Evolutionary conservation across 2,329 filamentous ascomycete genomes (phyloP).

Genomic region (Cucurbitaria berberidis): DNA sequence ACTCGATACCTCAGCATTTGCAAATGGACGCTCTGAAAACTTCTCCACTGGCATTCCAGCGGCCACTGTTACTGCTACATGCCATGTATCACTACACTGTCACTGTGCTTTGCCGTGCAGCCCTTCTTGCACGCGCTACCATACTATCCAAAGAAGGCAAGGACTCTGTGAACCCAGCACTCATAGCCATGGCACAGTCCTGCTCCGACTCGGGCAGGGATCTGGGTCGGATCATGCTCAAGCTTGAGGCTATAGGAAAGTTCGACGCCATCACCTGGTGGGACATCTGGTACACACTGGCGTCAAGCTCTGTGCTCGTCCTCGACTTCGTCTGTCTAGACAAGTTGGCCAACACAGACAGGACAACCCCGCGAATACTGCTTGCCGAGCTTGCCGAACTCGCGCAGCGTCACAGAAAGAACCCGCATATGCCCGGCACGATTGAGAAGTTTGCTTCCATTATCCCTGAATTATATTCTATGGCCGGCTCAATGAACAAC

Average conservation of each 20-base stretch:
- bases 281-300: constrained; percentile 51
- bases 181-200: constrained; percentile 45
- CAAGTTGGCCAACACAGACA: constrained; percentile 20
- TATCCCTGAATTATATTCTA: constrained; percentile 45
- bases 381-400: constrained; percentile 46
- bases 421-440: constrained; percentile 48
- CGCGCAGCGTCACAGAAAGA: constrained; percentile 37
- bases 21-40: constrained; percentile 40
- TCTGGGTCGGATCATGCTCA: constrained; percentile 43
- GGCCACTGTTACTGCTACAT: constrained; percentile 50
- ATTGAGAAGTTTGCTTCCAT: constrained; percentile 48
- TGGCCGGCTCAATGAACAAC: constrained; percentile 36
- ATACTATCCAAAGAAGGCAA: constrained; percentile 34
- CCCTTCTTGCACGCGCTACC: constrained; percentile 48
- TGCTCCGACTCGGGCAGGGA: constrained; percentile 49
- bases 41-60: constrained; percentile 44
- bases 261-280: constrained; percentile 52
- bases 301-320: constrained; percentile 47
- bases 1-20: constrained; percentile 48
- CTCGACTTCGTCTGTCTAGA: constrained; percentile 46
- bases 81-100: constrained; percentile 51
- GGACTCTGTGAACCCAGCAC: constrained; percentile 33
- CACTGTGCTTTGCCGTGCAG: constrained; percentile 48
- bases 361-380: constrained; percentile 39
- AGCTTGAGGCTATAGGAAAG: constrained; percentile 45